Percentiles rank a stretch among this genome's conserved stretches.
phyloP scores from a whole-genome alignment of 2,329 filamentous ascomycete genomes.

The Aspergillus felis region DNA sequence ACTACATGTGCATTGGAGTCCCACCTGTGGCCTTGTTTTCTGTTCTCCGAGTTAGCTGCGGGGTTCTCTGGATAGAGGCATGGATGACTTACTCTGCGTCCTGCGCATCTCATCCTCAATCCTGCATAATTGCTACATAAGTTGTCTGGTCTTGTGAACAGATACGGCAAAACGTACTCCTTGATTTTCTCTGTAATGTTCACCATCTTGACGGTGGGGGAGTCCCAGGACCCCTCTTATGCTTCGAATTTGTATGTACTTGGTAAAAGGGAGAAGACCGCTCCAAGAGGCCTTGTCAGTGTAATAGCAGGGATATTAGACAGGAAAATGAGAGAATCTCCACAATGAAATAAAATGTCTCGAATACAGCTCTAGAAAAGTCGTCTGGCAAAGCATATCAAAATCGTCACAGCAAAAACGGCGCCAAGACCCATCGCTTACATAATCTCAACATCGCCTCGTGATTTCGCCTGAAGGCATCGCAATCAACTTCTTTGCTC shows the following conservation, averaged over 20 bases:
- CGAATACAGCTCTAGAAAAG: neutral
- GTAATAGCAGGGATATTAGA: neutral
- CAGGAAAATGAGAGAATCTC: neutral
- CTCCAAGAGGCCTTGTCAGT: neutral
- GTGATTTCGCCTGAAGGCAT: constrained; percentile 3
- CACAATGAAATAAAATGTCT: neutral
- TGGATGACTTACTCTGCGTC: constrained; percentile 77
- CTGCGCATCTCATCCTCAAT: constrained; percentile 99
- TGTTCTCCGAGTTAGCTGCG: constrained; percentile 44
- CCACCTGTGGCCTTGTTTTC: constrained; percentile 98
- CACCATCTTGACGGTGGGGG: constrained; percentile 64
- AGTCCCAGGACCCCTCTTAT: constrained; percentile 22
- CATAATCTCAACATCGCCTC: constrained; percentile 10
- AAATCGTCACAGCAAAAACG: constrained; percentile 12
- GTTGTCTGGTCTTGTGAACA: neutral
- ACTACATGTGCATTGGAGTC: constrained; percentile 27
- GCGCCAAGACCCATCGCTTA: constrained; percentile 16
- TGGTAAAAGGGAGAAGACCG: neutral
- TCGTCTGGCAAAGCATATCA: constrained; percentile 11
- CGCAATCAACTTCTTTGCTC: constrained; percentile 3
- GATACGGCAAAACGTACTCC: constrained; percentile 59
- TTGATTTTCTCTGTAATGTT: constrained; percentile 99
- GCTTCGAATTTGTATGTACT: neutral
- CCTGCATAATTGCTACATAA: constrained; percentile 48
- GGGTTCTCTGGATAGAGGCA: constrained; percentile 18